These are phyloP conservation scores for Dipodascopsis uninucleata DNA, from an alignment of 805 yeast species.

Conservation along the genomic window DNA sequence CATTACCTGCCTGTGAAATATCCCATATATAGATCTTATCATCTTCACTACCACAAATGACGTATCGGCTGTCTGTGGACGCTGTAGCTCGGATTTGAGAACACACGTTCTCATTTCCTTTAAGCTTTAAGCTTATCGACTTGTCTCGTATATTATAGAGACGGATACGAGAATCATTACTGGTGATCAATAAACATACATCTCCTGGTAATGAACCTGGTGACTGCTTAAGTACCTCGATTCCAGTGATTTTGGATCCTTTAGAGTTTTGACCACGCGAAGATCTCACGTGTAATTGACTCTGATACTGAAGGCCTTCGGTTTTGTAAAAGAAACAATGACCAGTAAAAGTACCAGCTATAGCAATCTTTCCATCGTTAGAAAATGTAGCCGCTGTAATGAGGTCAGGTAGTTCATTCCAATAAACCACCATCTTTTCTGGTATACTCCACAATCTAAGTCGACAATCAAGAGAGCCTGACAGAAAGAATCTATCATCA, in stretches of 20 bases:
- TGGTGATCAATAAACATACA: slow-evolving; percentile 54
- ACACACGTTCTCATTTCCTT: slow-evolving; percentile 67
- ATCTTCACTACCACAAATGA: slow-evolving; percentile 82
- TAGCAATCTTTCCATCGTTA: slow-evolving; percentile 55
- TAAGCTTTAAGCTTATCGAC: slow-evolving; percentile 60
- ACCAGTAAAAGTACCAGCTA: slow-evolving; percentile 80
- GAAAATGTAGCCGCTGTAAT: slow-evolving; percentile 74
- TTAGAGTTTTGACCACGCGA: slow-evolving; percentile 35
- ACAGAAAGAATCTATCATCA: slow-evolving; percentile 81
- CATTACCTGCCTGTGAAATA: slow-evolving; percentile 29
- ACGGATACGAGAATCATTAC: slow-evolving; percentile 78
- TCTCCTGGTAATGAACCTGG: slow-evolving; percentile 34
- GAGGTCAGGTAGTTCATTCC: slow-evolving; percentile 57
- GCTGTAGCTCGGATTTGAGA: slow-evolving; percentile 68
- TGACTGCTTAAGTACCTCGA: slow-evolving; percentile 41
- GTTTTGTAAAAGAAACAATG: slow-evolving; percentile 59
- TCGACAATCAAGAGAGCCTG: slow-evolving; percentile 74
- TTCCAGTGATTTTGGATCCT: slow-evolving; percentile 72
- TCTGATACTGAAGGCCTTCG: slow-evolving; percentile 54
- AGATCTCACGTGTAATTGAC: slow-evolving; percentile 42
- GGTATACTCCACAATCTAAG: slow-evolving; percentile 81
- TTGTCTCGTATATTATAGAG: slow-evolving; percentile 54
- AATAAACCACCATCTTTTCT: slow-evolving; percentile 61
- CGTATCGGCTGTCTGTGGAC: slow-evolving; percentile 53
- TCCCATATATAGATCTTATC: slow-evolving; percentile 85